Evolutionary conservation across 2,329 filamentous ascomycete genomes (phyloP), one percentile per base, ranked within the genome.

Genomic region (Curvularia spicifera): DNA sequence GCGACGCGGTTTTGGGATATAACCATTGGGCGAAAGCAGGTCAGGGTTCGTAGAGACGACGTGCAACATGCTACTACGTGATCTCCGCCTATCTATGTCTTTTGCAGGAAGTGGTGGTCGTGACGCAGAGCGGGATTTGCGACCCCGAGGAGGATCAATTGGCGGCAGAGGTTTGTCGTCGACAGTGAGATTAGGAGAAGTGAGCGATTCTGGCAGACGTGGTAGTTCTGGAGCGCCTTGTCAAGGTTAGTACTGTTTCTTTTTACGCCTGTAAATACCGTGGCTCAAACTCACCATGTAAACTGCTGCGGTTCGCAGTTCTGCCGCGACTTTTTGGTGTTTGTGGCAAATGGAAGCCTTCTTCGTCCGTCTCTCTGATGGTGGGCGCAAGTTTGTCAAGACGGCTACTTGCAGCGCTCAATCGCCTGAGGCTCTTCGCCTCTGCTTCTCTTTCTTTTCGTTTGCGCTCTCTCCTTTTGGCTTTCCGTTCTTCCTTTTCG

Each of bases 401-500:
- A 33, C 93, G 88, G 74, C 91, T 94, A 57, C 93, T 97, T 5
- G 94, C 93, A 56, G 91, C 91, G 61, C 95, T 98, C 45, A 98
- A 82, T 40, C 94, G 87, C 51, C 93, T 85, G 29, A 95, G 82
- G 60, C 87, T 91, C 74, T 92, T 89, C 56, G 87, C 87, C 70
- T 98, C 92, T 1, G 85, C 84, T 69, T 99, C 93, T 67, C 87
- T 88, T 73, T 98, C 93, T 71, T 85, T 92, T 8, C 94, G 86
- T 73, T 94, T 97, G 52, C 87, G 86, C 69, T 97, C 93, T 61
- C 89, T 84, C 60, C 93, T 84, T 61, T 81, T 84, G 64, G 93
- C 89, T 76, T 99, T 99, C 8, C 93, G 87, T 73, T 93, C 87
- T 73, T 99, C 95, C 75, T 98, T 99, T 72, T 98, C 95, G 9